These are phyloP conservation scores for Pharnaceum exiguum DNA, from an alignment of 148 eudicot species.

Conservation along the genomic window DNA sequence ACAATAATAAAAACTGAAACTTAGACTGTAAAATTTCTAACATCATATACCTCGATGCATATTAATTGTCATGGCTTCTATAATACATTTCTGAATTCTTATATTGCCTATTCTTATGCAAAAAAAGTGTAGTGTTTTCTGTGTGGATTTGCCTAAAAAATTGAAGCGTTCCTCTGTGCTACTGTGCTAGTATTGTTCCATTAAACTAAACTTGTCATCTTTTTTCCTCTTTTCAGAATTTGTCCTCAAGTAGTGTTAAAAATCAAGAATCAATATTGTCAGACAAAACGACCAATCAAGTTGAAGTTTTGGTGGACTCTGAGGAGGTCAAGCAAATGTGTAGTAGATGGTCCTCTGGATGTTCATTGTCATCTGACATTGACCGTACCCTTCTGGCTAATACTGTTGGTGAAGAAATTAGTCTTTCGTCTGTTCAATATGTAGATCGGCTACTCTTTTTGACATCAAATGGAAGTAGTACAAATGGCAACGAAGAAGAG, in stretches of 20 bases:
- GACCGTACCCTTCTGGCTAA: conserved; percentile 26
- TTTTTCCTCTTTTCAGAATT: conserved; percentile 25
- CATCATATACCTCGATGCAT: too few species aligned
- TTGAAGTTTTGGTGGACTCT: conserved; percentile 28
- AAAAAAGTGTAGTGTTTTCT: too few species aligned
- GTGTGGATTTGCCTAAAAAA: too few species aligned
- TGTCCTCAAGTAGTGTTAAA: conserved; percentile 24
- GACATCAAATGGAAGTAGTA: conserved; percentile 28
- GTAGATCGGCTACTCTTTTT: conserved; percentile 29
- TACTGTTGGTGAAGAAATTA: conserved; percentile 21
- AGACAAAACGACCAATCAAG: conserved; percentile 21
- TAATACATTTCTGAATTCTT: too few species aligned
- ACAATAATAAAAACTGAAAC: too few species aligned
- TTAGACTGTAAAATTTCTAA: too few species aligned
- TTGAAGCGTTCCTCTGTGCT: background rate
- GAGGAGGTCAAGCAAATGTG: conserved; percentile 49
- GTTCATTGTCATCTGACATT: conserved; percentile 29
- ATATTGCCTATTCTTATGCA: too few species aligned
- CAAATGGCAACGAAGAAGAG: conserved; percentile 34
- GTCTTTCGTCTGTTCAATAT: conserved; percentile 23
- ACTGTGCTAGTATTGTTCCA: background rate
- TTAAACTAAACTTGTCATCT: background rate
- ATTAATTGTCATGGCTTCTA: too few species aligned
- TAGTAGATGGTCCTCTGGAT: conserved; percentile 29
- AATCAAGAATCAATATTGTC: conserved; percentile 1